Evolutionary conservation across 2,329 filamentous ascomycete species (phyloP), one percentile per base, ranked within the genome.

Genomic region (Blastomyces percursus): DNA sequence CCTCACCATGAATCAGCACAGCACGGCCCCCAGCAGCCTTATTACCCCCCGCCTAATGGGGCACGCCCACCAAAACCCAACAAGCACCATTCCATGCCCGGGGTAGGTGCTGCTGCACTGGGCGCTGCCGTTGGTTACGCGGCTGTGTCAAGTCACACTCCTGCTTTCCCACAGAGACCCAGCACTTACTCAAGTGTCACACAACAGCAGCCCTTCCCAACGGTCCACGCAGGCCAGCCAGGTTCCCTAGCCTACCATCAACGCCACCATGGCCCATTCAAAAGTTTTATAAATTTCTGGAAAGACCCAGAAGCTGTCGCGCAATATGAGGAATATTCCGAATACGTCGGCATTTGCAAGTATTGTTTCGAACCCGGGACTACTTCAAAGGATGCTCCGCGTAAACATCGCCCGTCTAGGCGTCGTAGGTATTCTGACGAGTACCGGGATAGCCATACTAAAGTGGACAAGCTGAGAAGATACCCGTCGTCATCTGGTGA

Each of bases 271-370:
- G 84, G 84, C 0, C 81, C 85, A 0, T 75, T 87, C 1, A 77
- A 76, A 46, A 80, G 77, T 59, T 77, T 86, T 38, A 77, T 84
- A 48, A 82, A 83, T 68, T 87, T 81, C 77, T 86, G 81, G 82
- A 84, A 79, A 69, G 85, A 83, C 65, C 79, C 84, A 1, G 84
- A 87, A 65, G 85, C 84, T n/a, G 83, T 87, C 0, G 80, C 79
- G 21, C 81, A 82, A 69, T 87, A 85, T 75, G 85, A 87, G 71
- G 84, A 86, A 69, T 87, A 87, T 68, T 86, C 84, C 1, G 84
- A 87, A 72, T 81, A 82, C 64, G 86, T 86, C 67, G 85, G 85
- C 27, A 81, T 87, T 2, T 87, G 85, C 74, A 84, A 81, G 65
- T 77, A 85, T 67, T 87, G 85, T 70, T 87, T 87, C 68, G 84